These are phyloP conservation scores for Climacium dendroides DNA, from an alignment of 225 moss, liverwort and hornwort species.

Conservation along the genomic window DNA sequence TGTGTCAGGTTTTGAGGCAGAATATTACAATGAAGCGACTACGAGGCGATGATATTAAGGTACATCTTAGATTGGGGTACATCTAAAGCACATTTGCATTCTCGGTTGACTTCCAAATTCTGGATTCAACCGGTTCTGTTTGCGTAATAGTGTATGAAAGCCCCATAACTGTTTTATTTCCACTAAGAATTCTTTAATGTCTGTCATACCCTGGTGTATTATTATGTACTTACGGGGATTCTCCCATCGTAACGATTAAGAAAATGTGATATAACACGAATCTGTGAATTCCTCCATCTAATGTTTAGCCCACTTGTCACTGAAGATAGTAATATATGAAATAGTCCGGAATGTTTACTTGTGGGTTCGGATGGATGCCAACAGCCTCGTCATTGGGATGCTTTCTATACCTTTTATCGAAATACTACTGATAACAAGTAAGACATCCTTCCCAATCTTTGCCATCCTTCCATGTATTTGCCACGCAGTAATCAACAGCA, in stretches of 20 bases:
- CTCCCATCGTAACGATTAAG: neutral
- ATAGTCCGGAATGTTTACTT: neutral
- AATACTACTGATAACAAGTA: conserved; percentile 99
- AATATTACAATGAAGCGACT: conserved; percentile 74
- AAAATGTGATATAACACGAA: neutral
- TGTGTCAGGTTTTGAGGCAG: conserved; percentile 62
- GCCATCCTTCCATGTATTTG: neutral
- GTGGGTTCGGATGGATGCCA: conserved; percentile 5
- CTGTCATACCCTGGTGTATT: neutral
- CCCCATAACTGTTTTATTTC: neutral
- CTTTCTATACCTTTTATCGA: conserved; percentile 88
- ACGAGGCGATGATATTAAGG: conserved; percentile 97
- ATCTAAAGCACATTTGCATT: neutral
- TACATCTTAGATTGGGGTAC: neutral
- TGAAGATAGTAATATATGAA: neutral
- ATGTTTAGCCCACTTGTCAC: neutral
- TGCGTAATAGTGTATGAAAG: neutral
- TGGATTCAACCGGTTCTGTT: neutral
- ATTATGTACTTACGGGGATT: neutral
- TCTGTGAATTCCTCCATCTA: neutral
- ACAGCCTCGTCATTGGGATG: conserved; percentile 96
- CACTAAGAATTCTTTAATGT: neutral
- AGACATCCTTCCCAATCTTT: neutral
- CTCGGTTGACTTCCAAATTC: neutral
- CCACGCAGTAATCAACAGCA: neutral